phyloP scores from a whole-genome alignment of 768 basidiomycete species.

The Harrya chromipes region DNA sequence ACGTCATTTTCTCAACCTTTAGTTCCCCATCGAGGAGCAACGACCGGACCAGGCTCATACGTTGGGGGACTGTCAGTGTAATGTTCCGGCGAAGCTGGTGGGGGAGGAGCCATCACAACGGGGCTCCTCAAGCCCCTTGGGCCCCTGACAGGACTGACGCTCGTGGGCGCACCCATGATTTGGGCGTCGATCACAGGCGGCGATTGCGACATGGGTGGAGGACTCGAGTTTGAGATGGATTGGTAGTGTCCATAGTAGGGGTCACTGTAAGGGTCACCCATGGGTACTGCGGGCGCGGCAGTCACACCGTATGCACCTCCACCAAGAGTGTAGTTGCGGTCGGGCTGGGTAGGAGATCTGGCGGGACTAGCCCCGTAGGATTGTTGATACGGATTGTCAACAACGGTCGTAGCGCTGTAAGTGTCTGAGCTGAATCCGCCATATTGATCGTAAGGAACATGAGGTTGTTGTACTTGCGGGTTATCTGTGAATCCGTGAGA shows the following conservation, averaged over 20 bases:
- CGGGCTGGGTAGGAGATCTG: slow-evolving; percentile 29
- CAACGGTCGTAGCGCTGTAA: slow-evolving; percentile 36
- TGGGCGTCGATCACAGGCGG: slow-evolving; percentile 42
- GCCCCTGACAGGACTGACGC: slow-evolving; percentile 42
- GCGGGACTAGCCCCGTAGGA: slow-evolving; percentile 11
- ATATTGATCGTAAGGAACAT: slow-evolving; percentile 52
- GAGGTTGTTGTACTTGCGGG: slow-evolving; percentile 48
- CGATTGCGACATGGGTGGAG: slow-evolving; percentile 33
- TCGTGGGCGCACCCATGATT: slow-evolving; percentile 19
- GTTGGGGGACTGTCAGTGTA: slow-evolving; percentile 60
- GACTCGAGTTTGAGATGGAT: slow-evolving; percentile 15
- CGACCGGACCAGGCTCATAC: slow-evolving; percentile 56
- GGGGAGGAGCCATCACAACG: slow-evolving; percentile 21
- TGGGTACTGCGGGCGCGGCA: slow-evolving; percentile 40
- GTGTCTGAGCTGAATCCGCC: slow-evolving; percentile 37
- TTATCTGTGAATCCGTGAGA: slow-evolving; percentile 43
- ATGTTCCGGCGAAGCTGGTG: slow-evolving; percentile 6
- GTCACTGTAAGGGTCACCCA: slow-evolving; percentile 27
- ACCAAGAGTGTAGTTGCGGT: slow-evolving; percentile 56
- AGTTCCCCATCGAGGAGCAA: slow-evolving; percentile 51
- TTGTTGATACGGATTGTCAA: slow-evolving; percentile 15
- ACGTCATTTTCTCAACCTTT: slow-evolving; percentile 21
- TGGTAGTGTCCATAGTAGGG: slow-evolving; percentile 29
- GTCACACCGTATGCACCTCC: slow-evolving; percentile 55
- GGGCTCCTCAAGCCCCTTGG: slow-evolving; percentile 37